phyloP scores from a whole-genome alignment of 805 yeast species.

The Yamadazyma insecticola region DNA sequence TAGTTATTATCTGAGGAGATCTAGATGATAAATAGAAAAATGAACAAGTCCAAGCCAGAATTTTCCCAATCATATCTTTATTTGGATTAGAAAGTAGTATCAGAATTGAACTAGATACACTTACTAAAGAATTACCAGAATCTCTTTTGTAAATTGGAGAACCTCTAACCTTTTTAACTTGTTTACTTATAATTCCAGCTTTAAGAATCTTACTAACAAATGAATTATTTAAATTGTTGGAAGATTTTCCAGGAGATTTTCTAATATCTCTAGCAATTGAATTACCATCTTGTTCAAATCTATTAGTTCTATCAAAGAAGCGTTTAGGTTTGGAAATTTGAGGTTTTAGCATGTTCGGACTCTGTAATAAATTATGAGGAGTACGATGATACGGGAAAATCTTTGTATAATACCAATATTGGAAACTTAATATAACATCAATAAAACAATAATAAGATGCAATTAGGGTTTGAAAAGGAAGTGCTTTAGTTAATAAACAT shows the following conservation, averaged over 20 bases:
- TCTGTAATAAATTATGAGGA: slow-evolving; percentile 34
- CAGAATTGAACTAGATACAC: not conserved
- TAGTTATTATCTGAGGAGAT: slow-evolving; percentile 32
- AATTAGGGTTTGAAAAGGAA: slow-evolving; percentile 73
- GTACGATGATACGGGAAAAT: slow-evolving; percentile 37
- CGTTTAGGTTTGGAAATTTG: slow-evolving; percentile 3
- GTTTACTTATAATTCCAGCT: slow-evolving; percentile 5
- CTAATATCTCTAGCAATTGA: not conserved
- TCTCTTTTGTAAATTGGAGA: slow-evolving; percentile 2
- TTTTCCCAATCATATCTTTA: slow-evolving; percentile 16
- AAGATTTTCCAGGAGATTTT: too few species aligned
- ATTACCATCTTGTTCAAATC: slow-evolving; percentile 14
- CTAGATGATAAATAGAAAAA: slow-evolving; percentile 28
- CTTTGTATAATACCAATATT: slow-evolving; percentile 65
- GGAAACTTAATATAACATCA: slow-evolving; percentile 64
- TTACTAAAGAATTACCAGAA: not conserved
- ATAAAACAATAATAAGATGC: slow-evolving; percentile 71
- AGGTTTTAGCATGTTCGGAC: slow-evolving; percentile 27
- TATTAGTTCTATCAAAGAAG: slow-evolving; percentile 14
- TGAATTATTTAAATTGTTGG: too few species aligned
- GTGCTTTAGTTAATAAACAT: slow-evolving; percentile 69
- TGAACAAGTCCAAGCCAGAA: slow-evolving; percentile 31
- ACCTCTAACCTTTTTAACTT: slow-evolving; percentile 6
- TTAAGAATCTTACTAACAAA: slow-evolving; percentile 4
- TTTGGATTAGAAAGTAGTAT: not conserved